Percentiles rank a stretch among this genome's conserved stretches.
These are phyloP conservation scores for Tuber melanosporum DNA, from an alignment of 495 filamentous ascomycete species.

Conservation along the genomic window DNA sequence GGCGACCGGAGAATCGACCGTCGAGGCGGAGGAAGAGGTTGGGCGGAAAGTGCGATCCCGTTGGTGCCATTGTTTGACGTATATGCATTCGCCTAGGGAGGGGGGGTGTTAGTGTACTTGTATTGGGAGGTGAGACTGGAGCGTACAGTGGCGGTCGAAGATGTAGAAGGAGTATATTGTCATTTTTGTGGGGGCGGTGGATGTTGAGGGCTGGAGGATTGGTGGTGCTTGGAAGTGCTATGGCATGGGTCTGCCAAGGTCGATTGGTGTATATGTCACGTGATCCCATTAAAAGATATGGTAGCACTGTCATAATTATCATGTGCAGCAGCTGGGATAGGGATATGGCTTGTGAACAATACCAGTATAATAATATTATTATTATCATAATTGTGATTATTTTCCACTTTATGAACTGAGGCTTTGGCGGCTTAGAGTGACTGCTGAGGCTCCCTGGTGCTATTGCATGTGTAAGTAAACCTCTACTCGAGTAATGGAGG, in stretches of 20 bases:
- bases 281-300: background rate
- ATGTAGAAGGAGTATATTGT: conserved; percentile 97
- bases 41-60: conserved; percentile 34
- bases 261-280: background rate
- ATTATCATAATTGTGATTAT: background rate
- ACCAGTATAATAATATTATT: too few relatives aligned
- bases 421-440: background rate
- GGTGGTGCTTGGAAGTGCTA: background rate
- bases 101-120: conserved; percentile 15
- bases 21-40: conserved; percentile 43
- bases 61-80: conserved; percentile 68
- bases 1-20: conserved; percentile 38
- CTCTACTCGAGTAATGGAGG: too few relatives aligned
- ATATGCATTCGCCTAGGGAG: conserved; percentile 86
- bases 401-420: background rate
- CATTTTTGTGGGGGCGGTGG: conserved; percentile 51
- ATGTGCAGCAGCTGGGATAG: background rate
- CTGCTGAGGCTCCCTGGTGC: background rate
- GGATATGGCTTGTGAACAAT: background rate
- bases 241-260: background rate
- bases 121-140: background rate
- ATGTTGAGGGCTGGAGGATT: background rate
- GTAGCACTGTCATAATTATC: too few relatives aligned
- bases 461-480: background rate
- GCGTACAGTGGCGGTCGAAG: conserved; percentile 91